phyloP scores from a whole-genome alignment of 73 alveolate genomes.

The Paraurostyla sp. region DNA sequence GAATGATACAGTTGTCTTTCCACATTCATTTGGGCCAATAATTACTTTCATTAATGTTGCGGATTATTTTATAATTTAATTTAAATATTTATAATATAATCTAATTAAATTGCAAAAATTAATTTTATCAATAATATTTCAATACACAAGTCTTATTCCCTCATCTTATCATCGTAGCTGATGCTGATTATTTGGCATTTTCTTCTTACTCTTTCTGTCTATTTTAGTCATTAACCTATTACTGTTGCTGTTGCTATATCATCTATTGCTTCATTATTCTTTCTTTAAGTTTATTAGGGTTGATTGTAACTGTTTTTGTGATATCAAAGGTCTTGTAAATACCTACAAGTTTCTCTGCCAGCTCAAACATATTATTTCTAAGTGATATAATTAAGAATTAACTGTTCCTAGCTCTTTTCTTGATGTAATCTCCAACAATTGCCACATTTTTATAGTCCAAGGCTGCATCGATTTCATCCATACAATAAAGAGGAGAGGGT shows the following conservation, averaged over 20 bases:
- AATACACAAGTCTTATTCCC: no score
- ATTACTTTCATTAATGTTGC: constrained; percentile 56
- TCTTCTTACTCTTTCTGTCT: not conserved
- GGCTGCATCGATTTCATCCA: constrained; percentile 99
- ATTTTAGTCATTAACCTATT: not conserved
- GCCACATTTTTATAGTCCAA: constrained; percentile 95
- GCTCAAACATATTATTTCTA: constrained; percentile 95
- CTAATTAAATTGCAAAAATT: no score
- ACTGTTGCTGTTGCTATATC: not conserved
- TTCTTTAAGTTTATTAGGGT: constrained; percentile 66
- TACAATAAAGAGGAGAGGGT: constrained; percentile 90
- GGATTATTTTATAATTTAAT: not conserved
- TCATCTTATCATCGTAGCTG: not conserved
- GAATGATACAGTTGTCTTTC: constrained; percentile 53
- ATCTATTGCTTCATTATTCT: not conserved
- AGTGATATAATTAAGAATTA: constrained; percentile 94
- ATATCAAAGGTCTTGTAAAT: constrained; percentile 92
- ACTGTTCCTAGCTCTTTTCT: constrained; percentile 90
- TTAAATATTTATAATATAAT: not conserved
- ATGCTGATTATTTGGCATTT: not conserved
- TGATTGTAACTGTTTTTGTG: constrained; percentile 85
- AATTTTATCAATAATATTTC: no score
- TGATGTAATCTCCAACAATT: constrained; percentile 94
- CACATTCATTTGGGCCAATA: constrained; percentile 58
- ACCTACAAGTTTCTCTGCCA: constrained; percentile 91